A percentile compares a stretch with the other conserved stretches of the same genome.
Evolutionary conservation across 495 filamentous ascomycete genomes (phyloP).

Genomic region (Evernia prunastri): DNA sequence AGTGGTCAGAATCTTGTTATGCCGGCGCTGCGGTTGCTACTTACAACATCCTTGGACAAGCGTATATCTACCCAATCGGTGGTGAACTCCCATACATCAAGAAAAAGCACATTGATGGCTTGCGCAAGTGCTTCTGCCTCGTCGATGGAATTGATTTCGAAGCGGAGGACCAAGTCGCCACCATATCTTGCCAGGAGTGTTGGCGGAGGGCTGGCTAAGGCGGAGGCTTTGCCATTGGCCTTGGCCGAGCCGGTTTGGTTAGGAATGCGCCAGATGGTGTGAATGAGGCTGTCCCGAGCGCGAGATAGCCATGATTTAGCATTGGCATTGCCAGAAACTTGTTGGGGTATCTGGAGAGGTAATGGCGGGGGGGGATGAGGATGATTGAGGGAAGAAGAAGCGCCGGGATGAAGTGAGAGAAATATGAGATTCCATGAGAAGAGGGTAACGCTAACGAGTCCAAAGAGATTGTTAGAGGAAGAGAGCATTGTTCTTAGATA

Average conservation of each 20-base stretch:
- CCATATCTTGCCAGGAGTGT: conserved; percentile 62
- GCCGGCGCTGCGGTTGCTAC: conserved; percentile 24
- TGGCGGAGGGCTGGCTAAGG: conserved; percentile 33
- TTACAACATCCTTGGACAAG: conserved; percentile 67
- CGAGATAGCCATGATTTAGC: conserved; percentile 36
- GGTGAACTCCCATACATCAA: conserved; percentile 88
- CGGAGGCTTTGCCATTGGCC: conserved; percentile 19
- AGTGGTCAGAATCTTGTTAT: not conserved
- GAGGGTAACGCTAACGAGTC: conserved; percentile 1
- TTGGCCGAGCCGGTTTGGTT: conserved; percentile 8
- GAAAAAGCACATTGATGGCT: conserved; percentile 65
- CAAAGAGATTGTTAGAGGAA: conserved; percentile 5
- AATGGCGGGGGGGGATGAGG: conserved; percentile 6
- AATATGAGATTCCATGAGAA: conserved; percentile 1
- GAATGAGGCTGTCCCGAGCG: conserved; percentile 58
- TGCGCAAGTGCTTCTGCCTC: conserved; percentile 69
- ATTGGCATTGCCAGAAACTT: conserved; percentile 26
- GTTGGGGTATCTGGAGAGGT: conserved; percentile 21
- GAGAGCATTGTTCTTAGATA: not conserved
- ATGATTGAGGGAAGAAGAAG: conserved; percentile 1
- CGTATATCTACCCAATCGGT: conserved; percentile 82
- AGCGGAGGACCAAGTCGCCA: conserved; percentile 79
- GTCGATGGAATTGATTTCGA: conserved; percentile 63
- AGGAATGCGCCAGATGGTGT: conserved; percentile 48
- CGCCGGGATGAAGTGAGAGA: not conserved